Evolutionary conservation across 2,329 filamentous ascomycete genomes (phyloP), one percentile per base, ranked within the genome.

Genomic region (Verticillium longisporum): DNA sequence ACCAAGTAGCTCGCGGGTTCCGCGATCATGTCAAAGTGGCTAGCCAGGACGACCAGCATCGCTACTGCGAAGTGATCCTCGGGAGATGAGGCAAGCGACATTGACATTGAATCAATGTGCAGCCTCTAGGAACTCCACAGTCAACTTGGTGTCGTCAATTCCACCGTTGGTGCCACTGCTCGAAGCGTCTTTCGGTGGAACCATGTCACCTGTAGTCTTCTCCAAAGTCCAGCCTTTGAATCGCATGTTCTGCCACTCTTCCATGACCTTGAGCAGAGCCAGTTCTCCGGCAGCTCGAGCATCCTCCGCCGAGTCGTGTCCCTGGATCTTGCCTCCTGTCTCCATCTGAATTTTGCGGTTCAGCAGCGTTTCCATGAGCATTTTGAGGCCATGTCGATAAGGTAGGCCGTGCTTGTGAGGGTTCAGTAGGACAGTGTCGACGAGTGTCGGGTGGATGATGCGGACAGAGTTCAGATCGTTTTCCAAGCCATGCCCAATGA

Each of bases 281-380:
- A 99, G 74, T 63, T 98, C 92, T 0, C 94, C 95, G 0, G 96
- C 94, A 0, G 93, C 91, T 56, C 88, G 83, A 0, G 95, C 92
- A 71, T 99, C 95, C 73, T 99, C 95, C 31, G 88, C 89, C 32
- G 91, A 96, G 75, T 99, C 95, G 73, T 99, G 95, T 0, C 95
- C 95, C 21, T 77, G 67, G 21, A 78, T 72, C 55, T 76, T 73
- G 3, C 73, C 74, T 67, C 18, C 75, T 65, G 62, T 83, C 54
- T 88, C 89, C 38, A 86, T 85, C 74, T 99, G 95, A 41, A 99
- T 97, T 59, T 88, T 84, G 32, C 88, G 82, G 61, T 87, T 83
- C 6, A 99, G 82, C 63, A 89, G 79, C n/a, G 76, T 79, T 56
- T 86, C 83, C 71, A 88, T 88, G 0, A 99, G 83, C 62, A 79